Evolutionary conservation across 768 basidiomycete species (phyloP), one percentile per base, ranked within the genome.

Genomic region (Tylopilus intermedius): DNA sequence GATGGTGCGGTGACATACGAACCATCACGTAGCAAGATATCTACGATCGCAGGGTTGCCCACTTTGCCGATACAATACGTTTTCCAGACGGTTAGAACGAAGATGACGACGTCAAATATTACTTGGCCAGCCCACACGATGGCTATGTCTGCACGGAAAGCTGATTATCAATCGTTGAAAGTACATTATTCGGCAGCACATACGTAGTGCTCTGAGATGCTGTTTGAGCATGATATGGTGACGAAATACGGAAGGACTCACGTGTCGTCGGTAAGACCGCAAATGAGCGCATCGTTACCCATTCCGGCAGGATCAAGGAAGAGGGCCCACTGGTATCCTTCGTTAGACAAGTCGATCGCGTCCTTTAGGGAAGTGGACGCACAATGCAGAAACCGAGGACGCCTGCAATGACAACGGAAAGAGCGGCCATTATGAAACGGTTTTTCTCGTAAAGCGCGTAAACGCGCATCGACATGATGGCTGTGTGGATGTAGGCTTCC

Each of bases 71-170:
- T 26, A 38, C 33, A 26, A n/a, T 22, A 53, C 1, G 57, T 49
- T 47, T 43, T 60, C 53, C 56, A 53, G 4, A 63, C 29, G 4
- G 60, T 68, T 7, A 68, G 45, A 15, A 41, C 10, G 51, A 67
- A 67, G 15, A 64, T 44, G 39, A 59, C 21, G 9, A 50, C 13
- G 26, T 67, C 64, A 39, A 65, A 67, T 9, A 49, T 42, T 21
- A 68, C 47, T 33, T 60, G 54, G 15, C 45, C 43, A 8, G 45
- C 24, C 52, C 58, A 62, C 2, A 27, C 51, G 32, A 50, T 21
- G 1, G 51, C 54, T 2, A 48, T n/a, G 22, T 49, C 60, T 62
- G 24, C 15, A 13, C 7, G 18, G 6, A 4, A 11, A 22, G 4
- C 2, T 5, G 38, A 21, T 5, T 27, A 38, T 27, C 43, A 45